Percentiles rank a stretch among this genome's conserved stretches.
Evolutionary conservation across 306 rosid species (phyloP).

Genomic region (Cucumis melo): DNA sequence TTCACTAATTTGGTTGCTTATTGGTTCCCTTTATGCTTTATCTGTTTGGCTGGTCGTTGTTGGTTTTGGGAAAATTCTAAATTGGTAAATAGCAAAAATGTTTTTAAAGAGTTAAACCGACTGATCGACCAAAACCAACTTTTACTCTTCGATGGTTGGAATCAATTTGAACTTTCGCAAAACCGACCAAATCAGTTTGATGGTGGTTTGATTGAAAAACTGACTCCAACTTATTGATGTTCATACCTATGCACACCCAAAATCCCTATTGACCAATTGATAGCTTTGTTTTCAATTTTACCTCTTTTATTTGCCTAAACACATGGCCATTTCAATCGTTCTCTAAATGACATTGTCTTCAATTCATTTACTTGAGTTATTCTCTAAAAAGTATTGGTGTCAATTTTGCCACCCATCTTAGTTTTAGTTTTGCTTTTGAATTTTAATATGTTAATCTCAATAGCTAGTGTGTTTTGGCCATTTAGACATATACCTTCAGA

Average conservation of each 20-base stretch:
- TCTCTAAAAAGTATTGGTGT: neutral
- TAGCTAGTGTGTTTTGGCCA: neutral
- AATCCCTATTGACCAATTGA: neutral
- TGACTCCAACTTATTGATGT: too few relatives aligned
- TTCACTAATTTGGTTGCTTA: neutral
- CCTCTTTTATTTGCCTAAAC: neutral
- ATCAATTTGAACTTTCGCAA: too few relatives aligned
- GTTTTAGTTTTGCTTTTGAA: neutral
- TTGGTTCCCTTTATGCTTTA: neutral
- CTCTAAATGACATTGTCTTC: neutral
- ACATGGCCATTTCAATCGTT: neutral
- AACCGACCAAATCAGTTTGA: too few relatives aligned
- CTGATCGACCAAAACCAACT: too few relatives aligned
- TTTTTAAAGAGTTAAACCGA: too few relatives aligned
- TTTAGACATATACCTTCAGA: too few relatives aligned
- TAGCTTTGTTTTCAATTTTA: neutral
- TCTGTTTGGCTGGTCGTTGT: too few relatives aligned
- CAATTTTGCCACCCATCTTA: neutral
- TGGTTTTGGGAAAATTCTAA: too few relatives aligned
- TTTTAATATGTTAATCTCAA: neutral
- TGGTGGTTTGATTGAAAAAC: too few relatives aligned
- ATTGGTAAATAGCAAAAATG: too few relatives aligned
- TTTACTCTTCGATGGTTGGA: too few relatives aligned
- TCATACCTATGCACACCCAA: neutral
- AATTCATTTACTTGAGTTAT: neutral